Percentiles rank a stretch among this genome's conserved stretches.
phyloP scores from a whole-genome alignment of 2,329 filamentous ascomycete species.

The Leptosphaerulina australis region DNA sequence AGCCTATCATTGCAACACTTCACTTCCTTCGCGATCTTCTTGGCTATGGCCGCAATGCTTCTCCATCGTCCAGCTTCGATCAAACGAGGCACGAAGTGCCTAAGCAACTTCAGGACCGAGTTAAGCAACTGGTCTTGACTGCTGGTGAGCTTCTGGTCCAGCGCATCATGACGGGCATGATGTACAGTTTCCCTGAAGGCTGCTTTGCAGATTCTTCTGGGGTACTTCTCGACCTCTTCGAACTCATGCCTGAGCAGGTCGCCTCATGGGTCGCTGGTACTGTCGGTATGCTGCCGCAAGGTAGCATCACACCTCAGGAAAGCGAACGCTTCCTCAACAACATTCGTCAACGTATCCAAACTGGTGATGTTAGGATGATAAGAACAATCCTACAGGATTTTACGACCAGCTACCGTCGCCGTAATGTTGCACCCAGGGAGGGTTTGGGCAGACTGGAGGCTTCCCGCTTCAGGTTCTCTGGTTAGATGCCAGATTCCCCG shows the following conservation, averaged over 20 bases:
- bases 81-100: slow-evolving; percentile 65
- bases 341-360: slow-evolving; percentile 77
- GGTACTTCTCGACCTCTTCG: slow-evolving; percentile 87
- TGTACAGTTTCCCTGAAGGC: slow-evolving; percentile 97
- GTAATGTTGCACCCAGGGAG: slow-evolving; percentile 94
- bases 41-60: slow-evolving; percentile 80
- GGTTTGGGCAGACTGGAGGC: slow-evolving; percentile 87
- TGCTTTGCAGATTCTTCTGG: slow-evolving; percentile 95
- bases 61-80: slow-evolving; percentile 65
- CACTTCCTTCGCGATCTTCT: slow-evolving; percentile 92
- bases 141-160: slow-evolving; percentile 83
- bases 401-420: slow-evolving; percentile 88
- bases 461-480: slow-evolving; percentile 78
- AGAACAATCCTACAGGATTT: slow-evolving; percentile 91
- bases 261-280: slow-evolving; percentile 83
- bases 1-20: slow-evolving; percentile 86
- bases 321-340: slow-evolving; percentile 79
- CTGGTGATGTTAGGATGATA: slow-evolving; percentile 76
- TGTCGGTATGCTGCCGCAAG: slow-evolving; percentile 79
- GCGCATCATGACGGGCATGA: slow-evolving; percentile 94
- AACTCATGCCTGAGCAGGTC: slow-evolving; percentile 80
- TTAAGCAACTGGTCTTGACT: slow-evolving; percentile 71
- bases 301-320: slow-evolving; percentile 74
- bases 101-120: slow-evolving; percentile 71
- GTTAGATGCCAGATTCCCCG: slow-evolving; percentile 31